Evolutionary conservation across 768 basidiomycete genomes (phyloP).

Genomic region (Collybiopsis confluens): DNA sequence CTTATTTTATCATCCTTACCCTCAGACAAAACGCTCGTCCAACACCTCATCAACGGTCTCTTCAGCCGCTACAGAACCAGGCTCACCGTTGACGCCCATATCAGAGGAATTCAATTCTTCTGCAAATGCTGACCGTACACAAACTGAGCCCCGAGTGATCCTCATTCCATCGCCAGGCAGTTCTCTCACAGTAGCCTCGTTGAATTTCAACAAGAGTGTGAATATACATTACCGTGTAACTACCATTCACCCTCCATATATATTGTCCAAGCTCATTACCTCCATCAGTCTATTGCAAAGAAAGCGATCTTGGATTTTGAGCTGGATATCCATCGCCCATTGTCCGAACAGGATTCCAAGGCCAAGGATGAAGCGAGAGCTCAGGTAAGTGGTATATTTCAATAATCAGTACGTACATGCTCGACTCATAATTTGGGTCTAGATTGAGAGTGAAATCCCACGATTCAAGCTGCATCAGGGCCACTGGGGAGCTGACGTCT

Average conservation of each 20-base stretch:
- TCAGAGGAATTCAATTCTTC: not conserved
- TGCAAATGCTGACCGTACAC: not conserved
- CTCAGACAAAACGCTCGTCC: not conserved
- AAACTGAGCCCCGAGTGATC: not conserved
- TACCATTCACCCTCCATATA: no score
- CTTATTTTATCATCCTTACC: not conserved
- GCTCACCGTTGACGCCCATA: not conserved
- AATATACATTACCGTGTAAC: not conserved
- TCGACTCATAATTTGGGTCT: no score
- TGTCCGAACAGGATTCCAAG: not conserved
- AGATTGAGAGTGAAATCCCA: not conserved
- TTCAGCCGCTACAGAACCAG: not conserved
- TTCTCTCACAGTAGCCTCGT: not conserved
- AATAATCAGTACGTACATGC: no score
- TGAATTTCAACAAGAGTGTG: not conserved
- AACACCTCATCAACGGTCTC: no score
- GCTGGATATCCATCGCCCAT: not conserved
- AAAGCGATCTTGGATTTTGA: not conserved
- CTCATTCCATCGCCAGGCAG: not conserved
- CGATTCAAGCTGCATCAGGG: not conserved
- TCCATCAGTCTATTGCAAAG: not conserved
- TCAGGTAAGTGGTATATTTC: not conserved
- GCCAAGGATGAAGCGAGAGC: not conserved
- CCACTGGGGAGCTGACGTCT: not conserved
- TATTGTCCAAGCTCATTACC: no score